Evolutionary conservation across 371 early-diverging fungal species (phyloP), one percentile per base, ranked within the genome.

Genomic region (Globomyces sp.): DNA sequence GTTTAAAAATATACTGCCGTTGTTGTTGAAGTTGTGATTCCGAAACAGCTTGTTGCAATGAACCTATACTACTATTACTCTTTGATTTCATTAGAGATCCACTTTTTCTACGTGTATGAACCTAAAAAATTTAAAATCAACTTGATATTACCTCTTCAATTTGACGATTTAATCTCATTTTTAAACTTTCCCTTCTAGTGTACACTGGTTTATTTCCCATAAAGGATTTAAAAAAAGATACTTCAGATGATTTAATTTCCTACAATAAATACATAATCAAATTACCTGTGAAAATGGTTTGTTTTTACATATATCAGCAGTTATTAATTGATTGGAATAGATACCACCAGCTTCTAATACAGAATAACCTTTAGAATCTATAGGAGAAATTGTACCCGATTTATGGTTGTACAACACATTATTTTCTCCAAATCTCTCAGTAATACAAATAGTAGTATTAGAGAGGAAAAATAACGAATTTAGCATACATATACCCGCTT

Each of bases 271-370:
- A 24, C 24, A 24, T 24, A 24, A 24, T 24, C 24, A 24, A 24
- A 24, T 24, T 64, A 47, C 65, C 4, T 11, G 36, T 37, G 42
- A 13, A 34, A 36, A 44, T 47, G 41, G 10, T 37, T 36, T 57
- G 11, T 42, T 43, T 47, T 64, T 64, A 9, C 24, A 11, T 3
- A 64, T 40, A 4, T 68, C 60, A 45, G 58, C 58, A 1, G 45
- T 49, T 11, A 45, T 11, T 13, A 39, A 4, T 53, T 68, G 68
- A 6, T 58, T 40, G 40, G 68, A 64, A 49, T 71, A 71, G 5
- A 71, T 48, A 1, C 68, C 65, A 8, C 68, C 68, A 1, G 63
- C 55, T 44, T 71, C 71, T 9, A 71, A 50, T 37, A 65, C 13
- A 37, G 63, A 53, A 24, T 37, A 47, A 1, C 71, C 66, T 46